Percentiles rank a stretch among this genome's conserved stretches.
Conservation (phyloP, 257 asterid species). For the Solanum bulbocastanum region DNA sequence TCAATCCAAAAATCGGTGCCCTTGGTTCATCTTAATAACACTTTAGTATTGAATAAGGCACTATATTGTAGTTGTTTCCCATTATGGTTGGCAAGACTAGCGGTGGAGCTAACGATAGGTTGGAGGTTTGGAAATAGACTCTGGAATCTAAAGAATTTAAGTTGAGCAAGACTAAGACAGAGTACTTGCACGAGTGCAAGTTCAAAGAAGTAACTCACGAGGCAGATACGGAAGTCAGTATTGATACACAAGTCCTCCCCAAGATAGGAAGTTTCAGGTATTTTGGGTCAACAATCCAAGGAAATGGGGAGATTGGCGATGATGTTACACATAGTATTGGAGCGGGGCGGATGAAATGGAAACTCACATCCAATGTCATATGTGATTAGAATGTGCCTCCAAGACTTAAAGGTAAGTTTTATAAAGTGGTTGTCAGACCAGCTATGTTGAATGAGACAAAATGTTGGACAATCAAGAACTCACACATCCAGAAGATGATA, state of each 20-base stretch:
- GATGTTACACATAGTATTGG: neutral
- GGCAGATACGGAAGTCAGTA: neutral
- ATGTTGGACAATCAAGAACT: neutral
- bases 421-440: neutral
- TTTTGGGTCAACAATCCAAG: neutral
- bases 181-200: neutral
- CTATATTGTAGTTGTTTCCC: neutral
- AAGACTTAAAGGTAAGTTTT: neutral
- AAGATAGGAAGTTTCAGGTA: neutral
- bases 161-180: neutral
- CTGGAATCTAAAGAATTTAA: neutral
- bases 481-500: neutral
- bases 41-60: neutral
- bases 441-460: neutral
- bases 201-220: neutral
- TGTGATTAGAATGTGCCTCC: neutral
- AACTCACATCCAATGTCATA: neutral
- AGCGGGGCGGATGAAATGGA: neutral
- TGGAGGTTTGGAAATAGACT: neutral
- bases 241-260: neutral
- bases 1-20: neutral
- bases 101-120: neutral
- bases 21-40: neutral
- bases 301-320: neutral
- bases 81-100: neutral